phyloP scores from a whole-genome alignment of 352 stramenopile species.

The Globisporangium radiosum region DNA sequence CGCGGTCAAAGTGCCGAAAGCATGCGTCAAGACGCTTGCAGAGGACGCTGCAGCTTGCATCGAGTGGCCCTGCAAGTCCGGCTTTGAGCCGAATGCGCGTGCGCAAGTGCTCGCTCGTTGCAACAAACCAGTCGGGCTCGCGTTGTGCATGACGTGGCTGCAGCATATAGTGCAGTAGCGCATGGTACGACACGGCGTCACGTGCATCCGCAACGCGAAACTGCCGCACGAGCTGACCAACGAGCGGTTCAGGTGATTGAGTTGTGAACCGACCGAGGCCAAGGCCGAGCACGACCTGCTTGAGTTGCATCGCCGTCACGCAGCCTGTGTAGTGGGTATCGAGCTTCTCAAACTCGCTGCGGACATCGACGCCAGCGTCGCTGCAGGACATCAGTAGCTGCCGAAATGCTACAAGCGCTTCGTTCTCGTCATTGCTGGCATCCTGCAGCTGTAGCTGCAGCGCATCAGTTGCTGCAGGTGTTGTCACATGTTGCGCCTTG shows the following conservation, averaged over 20 bases:
- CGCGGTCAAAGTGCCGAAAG: slow-evolving; percentile 67
- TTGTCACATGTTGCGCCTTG: background rate
- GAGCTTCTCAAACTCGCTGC: slow-evolving; percentile 39
- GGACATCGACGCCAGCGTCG: slow-evolving; percentile 34
- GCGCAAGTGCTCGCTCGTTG: slow-evolving; percentile 35
- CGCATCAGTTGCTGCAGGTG: background rate
- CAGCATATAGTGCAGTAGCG: slow-evolving; percentile 22
- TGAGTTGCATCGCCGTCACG: slow-evolving; percentile 44
- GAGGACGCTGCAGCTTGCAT: slow-evolving; percentile 13
- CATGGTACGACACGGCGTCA: slow-evolving; percentile 35
- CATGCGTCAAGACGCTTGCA: slow-evolving; percentile 35
- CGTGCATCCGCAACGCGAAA: slow-evolving; percentile 22
- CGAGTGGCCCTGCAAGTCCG: slow-evolving; percentile 24
- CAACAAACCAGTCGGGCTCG: slow-evolving; percentile 17
- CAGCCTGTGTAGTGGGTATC: slow-evolving; percentile 38
- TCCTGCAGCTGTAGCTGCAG: too few relatives aligned
- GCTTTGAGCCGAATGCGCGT: slow-evolving; percentile 30
- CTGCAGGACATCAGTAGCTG: slow-evolving; percentile 30
- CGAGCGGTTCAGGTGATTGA: slow-evolving; percentile 22
- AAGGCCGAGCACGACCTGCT: slow-evolving; percentile 37
- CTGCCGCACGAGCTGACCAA: slow-evolving; percentile 52
- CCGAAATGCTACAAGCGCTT: slow-evolving; percentile 2
- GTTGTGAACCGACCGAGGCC: slow-evolving; percentile 21
- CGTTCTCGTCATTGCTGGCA: background rate
- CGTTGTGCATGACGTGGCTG: background rate